Percentiles rank a stretch among this genome's conserved stretches.
Conservation (phyloP, 1,139 yeast species). For the Hansenula lynferdii region DNA sequence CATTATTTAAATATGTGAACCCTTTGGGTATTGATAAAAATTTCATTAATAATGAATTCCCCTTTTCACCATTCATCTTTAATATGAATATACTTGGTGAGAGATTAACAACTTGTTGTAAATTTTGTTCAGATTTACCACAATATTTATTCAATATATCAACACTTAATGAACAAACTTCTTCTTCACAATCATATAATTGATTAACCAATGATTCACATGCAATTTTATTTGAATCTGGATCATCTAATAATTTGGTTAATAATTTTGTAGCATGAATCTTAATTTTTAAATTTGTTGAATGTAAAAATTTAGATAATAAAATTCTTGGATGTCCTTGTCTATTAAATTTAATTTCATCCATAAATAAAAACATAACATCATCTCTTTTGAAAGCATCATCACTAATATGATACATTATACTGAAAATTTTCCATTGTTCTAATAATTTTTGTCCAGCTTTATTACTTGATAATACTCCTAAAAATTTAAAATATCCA, state of each 20-base stretch:
- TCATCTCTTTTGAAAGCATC: conserved; percentile 52
- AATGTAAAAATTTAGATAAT: conserved; percentile 57
- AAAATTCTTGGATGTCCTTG: conserved; percentile 68
- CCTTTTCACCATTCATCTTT: conserved; percentile 35
- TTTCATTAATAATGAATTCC: conserved; percentile 44
- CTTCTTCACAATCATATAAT: conserved; percentile 59
- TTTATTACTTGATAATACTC: conserved; percentile 55
- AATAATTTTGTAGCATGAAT: conserved; percentile 51
- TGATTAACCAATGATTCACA: conserved; percentile 57
- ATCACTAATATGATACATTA: conserved; percentile 68
- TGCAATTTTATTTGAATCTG: conserved; percentile 23
- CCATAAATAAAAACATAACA: conserved; percentile 52
- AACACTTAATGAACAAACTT: conserved; percentile 56
- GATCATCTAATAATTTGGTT: conserved; percentile 35
- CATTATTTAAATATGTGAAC: conserved; percentile 43
- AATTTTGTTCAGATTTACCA: conserved; percentile 29
- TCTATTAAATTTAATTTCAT: conserved; percentile 54
- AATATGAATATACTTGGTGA: conserved; percentile 34
- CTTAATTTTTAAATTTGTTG: conserved; percentile 50
- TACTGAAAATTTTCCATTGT: conserved; percentile 81
- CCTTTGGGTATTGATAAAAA: conserved; percentile 54
- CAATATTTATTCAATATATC: conserved; percentile 45
- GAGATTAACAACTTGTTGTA: conserved; percentile 37
- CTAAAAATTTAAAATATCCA: conserved; percentile 79
- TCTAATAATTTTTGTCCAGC: conserved; percentile 67